Evolutionary conservation across 1,139 yeast species (phyloP), one percentile per base, ranked within the genome.

Genomic region (Yamadazyma sp.): DNA sequence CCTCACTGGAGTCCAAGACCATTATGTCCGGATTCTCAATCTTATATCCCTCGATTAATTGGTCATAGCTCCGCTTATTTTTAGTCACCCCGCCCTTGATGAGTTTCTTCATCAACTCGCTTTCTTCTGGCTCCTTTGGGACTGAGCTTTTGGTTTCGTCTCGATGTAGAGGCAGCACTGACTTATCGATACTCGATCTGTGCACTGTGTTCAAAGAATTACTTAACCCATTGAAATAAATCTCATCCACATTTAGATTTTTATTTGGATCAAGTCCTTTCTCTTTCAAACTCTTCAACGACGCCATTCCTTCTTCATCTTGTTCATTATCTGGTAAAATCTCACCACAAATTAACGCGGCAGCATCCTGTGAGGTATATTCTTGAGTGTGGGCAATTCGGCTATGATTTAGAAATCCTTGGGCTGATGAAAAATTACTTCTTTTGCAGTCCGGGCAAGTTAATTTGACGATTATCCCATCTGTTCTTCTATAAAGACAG

Each of bases 401-500:
- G 45, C 85, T 76, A 55, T 86, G 95, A 54, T 84, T 86, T 29
- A 85, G 70, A 45, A 86, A 84, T 17, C 94, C 94, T 55, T 86
- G 94, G 0, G 89, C 87, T 11, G 86, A 78, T 6, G 86, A 80
- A 54, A 86, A 86, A 45, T 84, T 85, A 36, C 80, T 73, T 39
- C 92, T 63, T 12, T 69, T 73, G 57, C 95, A 86, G 39, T 72
- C 76, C 0, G 82, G 80, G 55, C 95, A 86, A 6, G 80, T 79
- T 18, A 86, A 67, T 38, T 80, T 69, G 6, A 85, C 89, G 20
- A 83, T 62, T 0, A 83, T 70, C 1, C 92, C 90, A 56, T 86
- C 94, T 4, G 84, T 76, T 42, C 94, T 64, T 41, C 85, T 70
- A 53, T 82, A 82, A 6, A 85, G 69, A 50, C 94, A 84, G 7